Percentiles rank a stretch among this genome's conserved stretches.
These are phyloP conservation scores for Wickerhamomyces sydowiorum DNA, from an alignment of 805 yeast genomes.

Conservation along the genomic window DNA sequence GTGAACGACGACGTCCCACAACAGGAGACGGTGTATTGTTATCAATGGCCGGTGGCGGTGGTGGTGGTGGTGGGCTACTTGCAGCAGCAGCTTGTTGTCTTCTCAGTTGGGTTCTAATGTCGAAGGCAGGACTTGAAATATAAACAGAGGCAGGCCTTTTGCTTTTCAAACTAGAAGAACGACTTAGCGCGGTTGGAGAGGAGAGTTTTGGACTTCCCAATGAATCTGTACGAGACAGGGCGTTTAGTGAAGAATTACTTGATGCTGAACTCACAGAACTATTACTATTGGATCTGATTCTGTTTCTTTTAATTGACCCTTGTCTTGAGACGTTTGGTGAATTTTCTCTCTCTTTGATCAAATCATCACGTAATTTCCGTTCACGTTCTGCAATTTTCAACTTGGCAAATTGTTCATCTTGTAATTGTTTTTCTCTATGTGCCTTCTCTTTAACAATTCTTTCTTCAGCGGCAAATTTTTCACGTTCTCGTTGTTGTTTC, in stretches of 20 bases:
- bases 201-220: slow-evolving; percentile 1
- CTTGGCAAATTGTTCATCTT: slow-evolving; percentile 10
- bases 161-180: slow-evolving; percentile 15
- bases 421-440: slow-evolving; percentile 7
- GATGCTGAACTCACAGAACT: background rate
- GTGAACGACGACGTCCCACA: slow-evolving; percentile 9
- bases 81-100: slow-evolving; percentile 17
- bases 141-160: slow-evolving; percentile 17
- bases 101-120: slow-evolving; percentile 20
- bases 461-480: slow-evolving; percentile 9
- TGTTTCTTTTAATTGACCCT: slow-evolving; percentile 5
- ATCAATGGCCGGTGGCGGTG: slow-evolving; percentile 1
- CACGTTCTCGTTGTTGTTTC: slow-evolving; percentile 14
- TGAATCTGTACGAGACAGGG: background rate
- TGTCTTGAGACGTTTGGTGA: slow-evolving; percentile 13
- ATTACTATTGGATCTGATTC: slow-evolving; percentile 14
- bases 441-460: slow-evolving; percentile 8
- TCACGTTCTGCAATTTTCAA: slow-evolving; percentile 14
- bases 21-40: slow-evolving; percentile 5
- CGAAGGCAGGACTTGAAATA: slow-evolving; percentile 22
- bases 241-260: background rate
- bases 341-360: slow-evolving; percentile 5
- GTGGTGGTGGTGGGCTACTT: background rate
- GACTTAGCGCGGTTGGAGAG: slow-evolving; percentile 14
- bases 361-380: slow-evolving; percentile 11